Percentiles rank a stretch among this genome's conserved stretches.
phyloP scores from a whole-genome alignment of 176 grass and related monocot genomes.

The Leersia perrieri region DNA sequence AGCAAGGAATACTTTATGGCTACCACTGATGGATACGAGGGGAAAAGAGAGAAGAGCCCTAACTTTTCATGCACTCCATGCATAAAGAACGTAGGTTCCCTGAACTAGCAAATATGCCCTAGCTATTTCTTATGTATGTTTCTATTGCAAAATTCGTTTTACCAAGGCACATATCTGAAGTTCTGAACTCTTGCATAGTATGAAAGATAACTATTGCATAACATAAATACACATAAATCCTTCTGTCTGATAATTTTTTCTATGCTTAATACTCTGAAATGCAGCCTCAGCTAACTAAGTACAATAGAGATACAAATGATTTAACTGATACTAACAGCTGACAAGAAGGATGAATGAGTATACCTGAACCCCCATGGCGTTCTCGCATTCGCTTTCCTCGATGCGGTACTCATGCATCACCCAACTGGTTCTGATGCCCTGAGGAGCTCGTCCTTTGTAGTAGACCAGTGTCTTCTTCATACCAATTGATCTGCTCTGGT shows the following conservation, averaged over 20 bases:
- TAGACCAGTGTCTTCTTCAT: constrained; percentile 99
- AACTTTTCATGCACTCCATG: constrained; percentile 95
- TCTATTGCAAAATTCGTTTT: neutral
- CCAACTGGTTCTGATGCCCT: constrained; percentile 80
- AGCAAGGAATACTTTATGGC: constrained; percentile 80
- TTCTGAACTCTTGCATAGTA: neutral
- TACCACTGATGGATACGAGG: constrained; percentile 30
- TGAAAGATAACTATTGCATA: neutral
- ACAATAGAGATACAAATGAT: constrained; percentile 9
- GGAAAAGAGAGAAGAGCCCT: constrained; percentile 38
- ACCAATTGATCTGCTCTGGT: constrained; percentile 82
- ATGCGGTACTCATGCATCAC: constrained; percentile 99
- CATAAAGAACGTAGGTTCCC: constrained; percentile 63
- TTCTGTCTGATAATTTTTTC: neutral
- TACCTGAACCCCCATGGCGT: constrained; percentile 94
- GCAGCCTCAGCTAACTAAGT: constrained; percentile 1
- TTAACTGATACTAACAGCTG: constrained; percentile 10
- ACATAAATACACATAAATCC: neutral
- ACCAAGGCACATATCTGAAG: neutral
- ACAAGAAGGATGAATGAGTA: constrained; percentile 21
- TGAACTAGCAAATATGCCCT: constrained; percentile 24
- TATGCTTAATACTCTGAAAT: constrained; percentile 13
- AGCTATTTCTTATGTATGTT: constrained; percentile 26
- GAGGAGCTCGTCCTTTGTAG: constrained; percentile 88
- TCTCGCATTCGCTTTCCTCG: constrained; percentile 87